A percentile compares a stretch with the other conserved stretches of the same genome.
phyloP scores from a whole-genome alignment of 2,329 filamentous ascomycete genomes.

The Colletotrichum sp. region DNA sequence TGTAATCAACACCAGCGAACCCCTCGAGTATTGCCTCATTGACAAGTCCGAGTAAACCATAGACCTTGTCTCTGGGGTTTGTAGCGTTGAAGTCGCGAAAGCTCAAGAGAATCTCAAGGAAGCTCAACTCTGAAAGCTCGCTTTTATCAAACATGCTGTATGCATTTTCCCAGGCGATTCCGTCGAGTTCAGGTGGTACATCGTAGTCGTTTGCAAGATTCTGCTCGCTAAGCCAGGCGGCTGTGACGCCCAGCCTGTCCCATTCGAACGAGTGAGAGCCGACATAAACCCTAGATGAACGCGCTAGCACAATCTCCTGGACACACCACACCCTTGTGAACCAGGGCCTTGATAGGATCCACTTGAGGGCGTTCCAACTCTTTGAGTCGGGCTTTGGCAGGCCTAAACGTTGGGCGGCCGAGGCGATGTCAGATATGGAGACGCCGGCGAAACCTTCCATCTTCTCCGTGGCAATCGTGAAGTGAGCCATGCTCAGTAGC shows the following conservation, averaged over 20 bases:
- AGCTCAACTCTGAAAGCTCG: not conserved
- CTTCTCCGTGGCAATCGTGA: not conserved
- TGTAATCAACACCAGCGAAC: not conserved
- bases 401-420: not conserved
- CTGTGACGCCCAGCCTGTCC: not conserved
- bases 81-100: not conserved
- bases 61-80: not conserved
- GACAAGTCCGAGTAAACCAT: not conserved
- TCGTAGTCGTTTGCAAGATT: not conserved
- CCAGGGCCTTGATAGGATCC: not conserved
- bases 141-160: constrained; percentile 1
- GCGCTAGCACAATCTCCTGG: not conserved
- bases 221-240: not conserved
- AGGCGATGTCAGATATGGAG: not conserved
- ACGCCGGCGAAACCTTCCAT: not conserved
- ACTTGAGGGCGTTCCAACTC: not conserved
- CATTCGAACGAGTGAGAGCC: not conserved
- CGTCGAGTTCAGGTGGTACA: not conserved
- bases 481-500: not conserved
- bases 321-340: constrained; percentile 7
- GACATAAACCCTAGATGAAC: not conserved
- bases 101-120: not conserved
- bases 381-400: not conserved
- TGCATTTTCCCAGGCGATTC: not conserved
- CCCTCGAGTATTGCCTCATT: not conserved